Evolutionary conservation across 179 eudicot genomes (phyloP), one percentile per base, ranked within the genome.

Genomic region (Patellifolia procumbens): DNA sequence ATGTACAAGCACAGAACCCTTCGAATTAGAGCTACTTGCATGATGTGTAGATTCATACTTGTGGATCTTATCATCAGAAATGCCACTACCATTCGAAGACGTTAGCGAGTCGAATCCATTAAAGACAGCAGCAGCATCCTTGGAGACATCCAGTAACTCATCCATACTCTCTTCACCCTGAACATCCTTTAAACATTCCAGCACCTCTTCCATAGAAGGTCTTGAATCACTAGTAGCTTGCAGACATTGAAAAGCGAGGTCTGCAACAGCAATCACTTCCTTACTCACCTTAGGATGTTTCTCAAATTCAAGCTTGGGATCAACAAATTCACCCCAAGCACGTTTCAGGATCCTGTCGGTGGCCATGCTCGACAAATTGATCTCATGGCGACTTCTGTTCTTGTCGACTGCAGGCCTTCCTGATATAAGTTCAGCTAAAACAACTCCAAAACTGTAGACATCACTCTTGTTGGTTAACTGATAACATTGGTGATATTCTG

Each of bases 381-480:
- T 94, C 84, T 92, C 98, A 10, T 89, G 83, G 24, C 80, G 79
- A 22, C 81, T 79, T 74, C 97, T 84, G 42, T 62, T 80, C 19
- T 88, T 79, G 53, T 94, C 96, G 11, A 94, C 86, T 0, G 97
- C 96, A 2, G 90, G 92, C 89, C 87, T 65, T 15, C 96, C 91
- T 17, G 98, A 92, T 74, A 94, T 76, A 1, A 94, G 96, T 86
- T 94, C 97, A 16, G 89, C 76, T 1, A 92, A 87, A 5, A 94
- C 92, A 43, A 94, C 97, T 17, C 98, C 98, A 32, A 92, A 94
- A 76, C 94, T 94, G 55, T 89, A 94, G 28, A 94, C 98, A 76
- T 94, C 98, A 26, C 98, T 94, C 72, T 87, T 94, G 35, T 73
- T 81, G 0, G 98, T 94, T 0, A 94, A 81, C 71, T 92, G 94